phyloP scores from a whole-genome alignment of 257 asterid genomes.

The Nicotiana undulata region DNA sequence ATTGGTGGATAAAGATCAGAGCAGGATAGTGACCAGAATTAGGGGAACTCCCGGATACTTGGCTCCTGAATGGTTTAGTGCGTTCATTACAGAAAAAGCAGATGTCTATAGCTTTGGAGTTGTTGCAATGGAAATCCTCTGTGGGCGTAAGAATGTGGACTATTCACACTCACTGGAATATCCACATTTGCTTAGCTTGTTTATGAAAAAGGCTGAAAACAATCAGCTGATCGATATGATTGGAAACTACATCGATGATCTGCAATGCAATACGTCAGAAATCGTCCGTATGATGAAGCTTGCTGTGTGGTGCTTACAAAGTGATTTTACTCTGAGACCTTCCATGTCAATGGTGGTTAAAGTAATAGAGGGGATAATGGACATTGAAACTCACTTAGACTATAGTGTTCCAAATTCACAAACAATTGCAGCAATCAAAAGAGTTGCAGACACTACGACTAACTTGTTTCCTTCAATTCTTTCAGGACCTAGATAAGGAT shows the following conservation, averaged over 20 bases:
- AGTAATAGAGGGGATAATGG: slow-evolving; percentile 18
- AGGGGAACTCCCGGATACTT: slow-evolving; percentile 22
- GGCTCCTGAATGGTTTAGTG: slow-evolving; percentile 19
- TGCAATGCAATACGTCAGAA: slow-evolving; percentile 10
- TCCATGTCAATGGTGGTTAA: slow-evolving; percentile 22
- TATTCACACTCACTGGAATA: slow-evolving; percentile 2
- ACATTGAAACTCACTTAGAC: neutral
- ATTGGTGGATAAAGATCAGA: slow-evolving; percentile 19
- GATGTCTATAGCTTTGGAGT: slow-evolving; percentile 26
- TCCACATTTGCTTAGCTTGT: slow-evolving; percentile 12
- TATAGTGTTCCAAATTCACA: neutral
- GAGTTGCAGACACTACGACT: neutral
- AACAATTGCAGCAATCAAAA: slow-evolving; percentile 2
- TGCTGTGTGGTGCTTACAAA: slow-evolving; percentile 23
- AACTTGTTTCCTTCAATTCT: slow-evolving; percentile 5
- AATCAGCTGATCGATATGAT: slow-evolving; percentile 6
- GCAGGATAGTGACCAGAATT: slow-evolving; percentile 19
- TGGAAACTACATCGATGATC: slow-evolving; percentile 3
- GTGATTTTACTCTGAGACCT: slow-evolving; percentile 19
- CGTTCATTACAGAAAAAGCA: slow-evolving; percentile 20
- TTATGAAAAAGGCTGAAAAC: slow-evolving; percentile 14
- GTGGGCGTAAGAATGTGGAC: slow-evolving; percentile 16
- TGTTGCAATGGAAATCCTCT: slow-evolving; percentile 14
- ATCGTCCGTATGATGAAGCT: slow-evolving; percentile 6
- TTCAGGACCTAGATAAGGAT: slow-evolving; percentile 9